Base-by-base conservation (phyloP, 179 eudicot genomes). In the Spergularia azorica region DNA sequence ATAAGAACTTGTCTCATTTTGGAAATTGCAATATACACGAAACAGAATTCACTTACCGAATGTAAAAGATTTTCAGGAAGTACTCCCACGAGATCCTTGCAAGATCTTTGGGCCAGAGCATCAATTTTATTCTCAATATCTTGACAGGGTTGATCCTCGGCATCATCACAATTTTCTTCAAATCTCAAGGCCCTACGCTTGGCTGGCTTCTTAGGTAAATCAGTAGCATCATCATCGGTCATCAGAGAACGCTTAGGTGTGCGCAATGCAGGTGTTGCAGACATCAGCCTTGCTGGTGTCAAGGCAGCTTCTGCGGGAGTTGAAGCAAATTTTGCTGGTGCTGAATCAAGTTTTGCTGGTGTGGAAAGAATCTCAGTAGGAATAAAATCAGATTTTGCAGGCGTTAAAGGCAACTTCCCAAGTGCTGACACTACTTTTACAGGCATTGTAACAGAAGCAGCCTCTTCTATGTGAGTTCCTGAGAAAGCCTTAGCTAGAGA, bases 61-160 rank as follows among this genome's bases (percentile, higher is more conserved):
- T 81, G 86, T 64, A 93, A 63, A 41, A 95, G 88, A 14, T 70
- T 78, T 78, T 80, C 79, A 0, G 98, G 93, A 80, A 94, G 94
- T 50, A 92, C 61, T 10, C 86, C 83, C 70, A 81, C 61, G 56
- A 87, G 75, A 58, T 92, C 90, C 67, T 64, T 79, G 36, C 86
- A 83, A 71, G 79, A 71, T 51, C 79, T 67, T 72, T 80, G 76
- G 43, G 50, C 71, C 54, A 15, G 32, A 56, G 13, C 21, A 51
- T 39, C 76, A 18, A 7, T 14, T 17, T 72, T 68, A 0, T n/a
- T n/a, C n/a, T 51, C 58, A 17, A 52, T 70, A 52, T 13, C 36
- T 18, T 48, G 63, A 70, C 62, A 62, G 6, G 39, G 38, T 55
- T 84, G 87, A 26, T 85, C 86, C 41, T 84, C 86, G 66, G 18